These are phyloP conservation scores for Chlamydomonas sphaeroides DNA, from an alignment of 139 green algal genomes.

Conservation along the genomic window DNA sequence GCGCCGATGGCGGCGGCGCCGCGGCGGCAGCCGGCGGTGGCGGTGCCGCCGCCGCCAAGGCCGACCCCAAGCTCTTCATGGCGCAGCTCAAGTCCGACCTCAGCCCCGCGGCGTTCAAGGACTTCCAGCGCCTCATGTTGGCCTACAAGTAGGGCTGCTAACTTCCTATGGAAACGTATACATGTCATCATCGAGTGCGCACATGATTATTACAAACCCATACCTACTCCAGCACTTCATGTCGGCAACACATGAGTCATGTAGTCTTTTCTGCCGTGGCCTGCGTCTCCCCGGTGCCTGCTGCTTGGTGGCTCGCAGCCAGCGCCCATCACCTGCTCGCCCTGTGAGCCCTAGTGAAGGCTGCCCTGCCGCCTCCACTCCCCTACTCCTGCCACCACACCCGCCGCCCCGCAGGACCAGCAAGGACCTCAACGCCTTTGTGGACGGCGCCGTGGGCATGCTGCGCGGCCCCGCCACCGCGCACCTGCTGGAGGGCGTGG, in stretches of 20 bases:
- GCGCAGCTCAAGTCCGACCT: slow-evolving; percentile 33
- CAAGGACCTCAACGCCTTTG: slow-evolving; percentile 53
- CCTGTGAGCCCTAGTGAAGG: too few species aligned
- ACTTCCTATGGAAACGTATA: too few species aligned
- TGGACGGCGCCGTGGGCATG: slow-evolving; percentile 60
- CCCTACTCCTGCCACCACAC: not conserved
- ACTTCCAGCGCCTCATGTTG: slow-evolving; percentile 24
- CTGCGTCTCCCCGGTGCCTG: too few species aligned
- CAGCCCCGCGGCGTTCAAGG: slow-evolving; percentile 7
- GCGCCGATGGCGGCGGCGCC: not conserved
- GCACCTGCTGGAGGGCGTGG: slow-evolving; percentile 61
- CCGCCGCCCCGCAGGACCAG: slow-evolving; percentile 32
- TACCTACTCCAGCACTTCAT: too few species aligned
- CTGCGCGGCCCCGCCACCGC: slow-evolving; percentile 57
- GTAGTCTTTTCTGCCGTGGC: too few species aligned
- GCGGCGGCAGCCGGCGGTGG: not conserved
- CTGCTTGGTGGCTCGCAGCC: too few species aligned
- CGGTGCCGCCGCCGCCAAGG: not conserved
- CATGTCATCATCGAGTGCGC: too few species aligned
- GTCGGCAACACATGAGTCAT: too few species aligned
- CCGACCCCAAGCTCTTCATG: slow-evolving; percentile 31
- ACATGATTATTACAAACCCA: too few species aligned
- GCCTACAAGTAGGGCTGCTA: slow-evolving; percentile 44
- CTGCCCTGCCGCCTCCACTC: too few species aligned
- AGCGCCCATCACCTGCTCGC: too few species aligned